phyloP scores from a whole-genome alignment of 106 monocot species.

The Dioscorea zingiberensis region DNA sequence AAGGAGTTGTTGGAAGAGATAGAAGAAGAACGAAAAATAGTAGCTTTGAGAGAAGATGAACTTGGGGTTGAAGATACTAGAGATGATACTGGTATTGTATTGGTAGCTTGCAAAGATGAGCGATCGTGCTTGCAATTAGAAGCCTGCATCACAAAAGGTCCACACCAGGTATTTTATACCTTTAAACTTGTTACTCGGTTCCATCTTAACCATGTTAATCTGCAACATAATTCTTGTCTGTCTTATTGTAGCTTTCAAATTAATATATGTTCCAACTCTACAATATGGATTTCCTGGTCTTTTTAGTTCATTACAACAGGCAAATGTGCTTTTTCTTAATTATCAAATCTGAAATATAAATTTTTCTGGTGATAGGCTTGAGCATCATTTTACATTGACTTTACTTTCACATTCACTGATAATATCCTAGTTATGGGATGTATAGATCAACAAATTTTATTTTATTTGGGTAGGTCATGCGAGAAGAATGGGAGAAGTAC shows the following conservation, averaged over 20 bases:
- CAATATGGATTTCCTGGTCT: no score
- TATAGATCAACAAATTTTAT: not conserved
- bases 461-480: slow-evolving; percentile 57
- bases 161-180: slow-evolving; percentile 46
- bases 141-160: slow-evolving; percentile 63
- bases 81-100: slow-evolving; percentile 46
- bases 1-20: slow-evolving; percentile 95
- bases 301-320: no score
- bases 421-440: no score
- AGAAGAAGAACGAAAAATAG: slow-evolving; percentile 60
- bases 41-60: slow-evolving; percentile 18
- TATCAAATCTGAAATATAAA: no score
- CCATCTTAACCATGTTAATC: no score
- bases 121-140: slow-evolving; percentile 92
- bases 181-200: not conserved
- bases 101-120: slow-evolving; percentile 97
- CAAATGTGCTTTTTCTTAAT: no score
- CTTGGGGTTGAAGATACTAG: slow-evolving; percentile 17
- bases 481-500: slow-evolving; percentile 91
- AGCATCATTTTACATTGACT: no score
- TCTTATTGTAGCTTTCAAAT: no score
- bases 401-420: no score
- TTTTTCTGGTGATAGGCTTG: no score
- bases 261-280: no score
- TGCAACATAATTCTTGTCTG: no score